A percentile compares a stretch with the other conserved stretches of the same genome.
Evolutionary conservation across 2,329 filamentous ascomycete species (phyloP).

Genomic region (Curvularia hawaiiensis): DNA sequence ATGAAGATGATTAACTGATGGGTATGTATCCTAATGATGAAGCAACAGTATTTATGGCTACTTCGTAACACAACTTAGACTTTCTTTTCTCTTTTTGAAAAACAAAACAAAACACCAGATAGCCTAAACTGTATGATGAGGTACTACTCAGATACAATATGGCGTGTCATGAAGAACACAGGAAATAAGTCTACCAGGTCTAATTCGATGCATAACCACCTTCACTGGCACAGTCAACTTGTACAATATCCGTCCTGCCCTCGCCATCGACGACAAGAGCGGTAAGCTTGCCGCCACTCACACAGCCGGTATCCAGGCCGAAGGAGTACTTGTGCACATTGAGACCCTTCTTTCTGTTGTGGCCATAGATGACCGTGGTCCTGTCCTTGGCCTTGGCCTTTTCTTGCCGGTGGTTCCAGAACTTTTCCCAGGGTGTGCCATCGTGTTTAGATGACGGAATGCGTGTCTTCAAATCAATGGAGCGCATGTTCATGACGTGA

Average conservation of each 20-base stretch:
- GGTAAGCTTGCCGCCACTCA: slow-evolving; percentile 74
- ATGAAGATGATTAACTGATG: too few relatives aligned
- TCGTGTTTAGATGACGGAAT: slow-evolving; percentile 57
- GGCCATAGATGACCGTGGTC: slow-evolving; percentile 69
- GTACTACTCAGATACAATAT: too few relatives aligned
- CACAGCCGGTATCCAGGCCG: slow-evolving; percentile 85
- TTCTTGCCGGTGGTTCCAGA: slow-evolving; percentile 55
- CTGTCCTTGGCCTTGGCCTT: slow-evolving; percentile 47
- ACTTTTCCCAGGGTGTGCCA: slow-evolving; percentile 71
- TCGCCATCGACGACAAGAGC: slow-evolving; percentile 73
- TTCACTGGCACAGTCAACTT: slow-evolving; percentile 48
- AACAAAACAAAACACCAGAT: too few relatives aligned
- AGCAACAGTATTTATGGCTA: too few relatives aligned
- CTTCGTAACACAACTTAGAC: too few relatives aligned
- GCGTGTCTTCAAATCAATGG: slow-evolving; percentile 68
- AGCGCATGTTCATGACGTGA: slow-evolving; percentile 92
- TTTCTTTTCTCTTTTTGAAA: too few relatives aligned
- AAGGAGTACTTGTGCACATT: slow-evolving; percentile 72
- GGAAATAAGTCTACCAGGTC: neutral
- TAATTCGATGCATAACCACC: slow-evolving; percentile 29
- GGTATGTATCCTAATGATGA: too few relatives aligned
- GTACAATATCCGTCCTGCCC: slow-evolving; percentile 44
- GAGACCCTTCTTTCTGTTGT: slow-evolving; percentile 77
- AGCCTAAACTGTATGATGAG: too few relatives aligned
- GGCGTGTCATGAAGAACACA: neutral